phyloP scores from a whole-genome alignment of 192 early-diverging fungal genomes.

The Backusella liffmaniae region DNA sequence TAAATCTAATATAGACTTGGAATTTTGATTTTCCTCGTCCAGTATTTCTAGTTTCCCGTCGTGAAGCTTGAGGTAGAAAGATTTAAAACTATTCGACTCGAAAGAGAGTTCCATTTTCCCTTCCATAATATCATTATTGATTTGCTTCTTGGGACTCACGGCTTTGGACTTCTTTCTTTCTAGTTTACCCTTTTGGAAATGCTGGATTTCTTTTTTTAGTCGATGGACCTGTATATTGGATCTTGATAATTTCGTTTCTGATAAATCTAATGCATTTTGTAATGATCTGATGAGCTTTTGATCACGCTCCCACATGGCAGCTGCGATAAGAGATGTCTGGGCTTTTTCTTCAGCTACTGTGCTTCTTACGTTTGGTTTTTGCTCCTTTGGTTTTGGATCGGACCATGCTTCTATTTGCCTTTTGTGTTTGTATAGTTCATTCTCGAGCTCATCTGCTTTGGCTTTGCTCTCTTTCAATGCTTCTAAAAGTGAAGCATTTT shows the following conservation, averaged over 20 bases:
- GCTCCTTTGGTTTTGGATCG: neutral
- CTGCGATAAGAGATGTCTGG: neutral
- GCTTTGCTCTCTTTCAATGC: neutral
- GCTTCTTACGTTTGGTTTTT: neutral
- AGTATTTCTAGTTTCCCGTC: neutral
- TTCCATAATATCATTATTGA: neutral
- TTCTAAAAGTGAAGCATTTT: neutral
- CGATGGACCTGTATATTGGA: neutral
- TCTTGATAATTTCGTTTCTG: neutral
- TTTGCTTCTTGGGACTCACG: neutral
- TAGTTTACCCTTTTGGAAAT: neutral
- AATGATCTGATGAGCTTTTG: neutral
- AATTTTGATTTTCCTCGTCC: neutral
- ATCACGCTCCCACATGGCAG: slow-evolving; percentile 10
- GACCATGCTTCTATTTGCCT: neutral
- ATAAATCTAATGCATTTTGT: neutral
- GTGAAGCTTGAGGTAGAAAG: neutral
- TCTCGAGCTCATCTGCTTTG: neutral
- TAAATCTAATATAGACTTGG: neutral
- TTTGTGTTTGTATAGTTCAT: neutral
- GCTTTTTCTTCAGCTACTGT: neutral
- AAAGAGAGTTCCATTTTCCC: neutral
- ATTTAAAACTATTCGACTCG: neutral
- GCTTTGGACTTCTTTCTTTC: neutral
- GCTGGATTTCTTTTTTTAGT: neutral